Conservation (phyloP, 495 filamentous ascomycete genomes). For the Gamarada debralockiae region DNA sequence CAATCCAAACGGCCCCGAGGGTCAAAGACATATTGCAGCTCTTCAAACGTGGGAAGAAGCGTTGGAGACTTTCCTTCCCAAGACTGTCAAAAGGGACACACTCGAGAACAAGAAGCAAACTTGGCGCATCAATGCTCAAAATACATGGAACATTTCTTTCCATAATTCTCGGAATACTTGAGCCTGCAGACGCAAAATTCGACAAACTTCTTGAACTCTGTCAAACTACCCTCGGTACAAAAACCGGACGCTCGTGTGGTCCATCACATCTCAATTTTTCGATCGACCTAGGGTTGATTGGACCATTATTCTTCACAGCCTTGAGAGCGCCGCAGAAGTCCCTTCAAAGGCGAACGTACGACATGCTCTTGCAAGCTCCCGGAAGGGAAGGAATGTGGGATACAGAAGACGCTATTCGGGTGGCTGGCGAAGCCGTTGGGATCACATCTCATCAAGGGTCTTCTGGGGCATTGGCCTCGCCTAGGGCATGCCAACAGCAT, state of each 20-base stretch:
- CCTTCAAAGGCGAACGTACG: constrained; percentile 35
- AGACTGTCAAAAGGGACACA: too few species aligned
- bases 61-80: too few species aligned
- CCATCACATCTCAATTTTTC: not conserved
- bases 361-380: constrained; percentile 27
- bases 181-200: not conserved
- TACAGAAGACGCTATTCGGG: constrained; percentile 2
- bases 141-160: constrained; percentile 3
- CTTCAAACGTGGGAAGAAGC: too few species aligned
- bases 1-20: too few species aligned
- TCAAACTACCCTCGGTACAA: constrained; percentile 2
- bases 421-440: not conserved
- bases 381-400: constrained; percentile 47
- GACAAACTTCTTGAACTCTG: constrained; percentile 9
- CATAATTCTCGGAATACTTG: not conserved
- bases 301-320: constrained; percentile 30
- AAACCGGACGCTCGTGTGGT: not conserved
- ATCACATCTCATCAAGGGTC: not conserved
- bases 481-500: too few species aligned
- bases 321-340: constrained; percentile 36
- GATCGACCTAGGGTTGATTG: constrained; percentile 11
- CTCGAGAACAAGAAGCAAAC: too few species aligned
- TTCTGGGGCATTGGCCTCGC: too few species aligned
- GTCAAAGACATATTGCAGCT: too few species aligned
- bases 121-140: constrained; percentile 7